Evolutionary conservation across 331 rosid species (phyloP).

Genomic region (Dryas integrifolia): DNA sequence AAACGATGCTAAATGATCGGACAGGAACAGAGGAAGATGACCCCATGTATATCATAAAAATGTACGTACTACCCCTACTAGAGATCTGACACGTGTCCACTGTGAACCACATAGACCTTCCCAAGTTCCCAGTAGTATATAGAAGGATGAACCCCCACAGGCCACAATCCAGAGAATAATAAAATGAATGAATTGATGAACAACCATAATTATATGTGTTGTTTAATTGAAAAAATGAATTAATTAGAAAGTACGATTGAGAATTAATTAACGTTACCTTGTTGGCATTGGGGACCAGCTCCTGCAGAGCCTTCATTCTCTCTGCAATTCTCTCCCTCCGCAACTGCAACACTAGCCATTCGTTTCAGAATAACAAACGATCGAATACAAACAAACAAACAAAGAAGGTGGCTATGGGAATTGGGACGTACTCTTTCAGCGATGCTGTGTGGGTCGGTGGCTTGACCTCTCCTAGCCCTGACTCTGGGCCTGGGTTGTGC

Average conservation of each 20-base stretch:
- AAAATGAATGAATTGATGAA: not conserved
- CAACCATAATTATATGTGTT: not conserved
- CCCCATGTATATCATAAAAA: not conserved
- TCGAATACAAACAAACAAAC: not conserved
- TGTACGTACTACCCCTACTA: not conserved
- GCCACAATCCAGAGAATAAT: not conserved
- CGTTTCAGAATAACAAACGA: conserved; percentile 10
- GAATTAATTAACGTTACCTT: conserved; percentile 44
- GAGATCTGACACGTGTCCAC: not conserved
- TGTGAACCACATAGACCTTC: no score
- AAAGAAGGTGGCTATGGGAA: no score
- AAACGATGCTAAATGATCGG: not conserved
- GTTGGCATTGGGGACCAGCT: conserved; percentile 93
- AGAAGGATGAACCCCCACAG: no score
- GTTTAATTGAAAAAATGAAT: not conserved
- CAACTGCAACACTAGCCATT: conserved; percentile 49
- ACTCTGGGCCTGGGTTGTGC: conserved; percentile 81
- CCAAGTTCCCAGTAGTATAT: no score
- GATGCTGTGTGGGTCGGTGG: conserved; percentile 97
- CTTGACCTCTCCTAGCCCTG: conserved; percentile 93
- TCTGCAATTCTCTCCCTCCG: conserved; percentile 96
- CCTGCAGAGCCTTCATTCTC: conserved; percentile 92
- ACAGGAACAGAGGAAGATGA: no score
- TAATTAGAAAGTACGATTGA: not conserved
- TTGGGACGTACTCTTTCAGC: conserved; percentile 70